Conservation (phyloP, 176 grass and related monocot species). For the Phoenix dactylifera region DNA sequence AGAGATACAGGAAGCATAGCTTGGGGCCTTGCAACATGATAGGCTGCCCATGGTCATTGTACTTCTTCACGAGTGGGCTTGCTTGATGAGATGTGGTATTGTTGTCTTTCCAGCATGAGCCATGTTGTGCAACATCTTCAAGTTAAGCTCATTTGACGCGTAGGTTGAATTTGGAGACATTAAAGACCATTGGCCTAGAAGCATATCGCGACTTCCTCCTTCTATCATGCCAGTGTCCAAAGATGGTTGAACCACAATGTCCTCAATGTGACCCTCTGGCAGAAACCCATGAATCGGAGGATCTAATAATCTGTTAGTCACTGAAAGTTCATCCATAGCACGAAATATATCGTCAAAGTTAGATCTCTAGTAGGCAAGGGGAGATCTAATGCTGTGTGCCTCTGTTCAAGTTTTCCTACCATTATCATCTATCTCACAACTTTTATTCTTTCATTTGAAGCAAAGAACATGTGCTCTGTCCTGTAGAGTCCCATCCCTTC, state of each 20-base stretch:
- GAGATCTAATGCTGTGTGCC: constrained; percentile 68
- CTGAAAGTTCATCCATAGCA: constrained; percentile 87
- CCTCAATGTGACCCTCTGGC: constrained; percentile 79
- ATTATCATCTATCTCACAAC: constrained; percentile 99
- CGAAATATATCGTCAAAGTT: constrained; percentile 96
- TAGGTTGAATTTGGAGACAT: no score
- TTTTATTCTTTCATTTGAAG: constrained; percentile 97
- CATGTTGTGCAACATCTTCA: no score
- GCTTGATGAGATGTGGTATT: no score
- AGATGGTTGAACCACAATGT: constrained; percentile 71
- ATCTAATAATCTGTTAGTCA: constrained; percentile 84
- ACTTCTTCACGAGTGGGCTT: no score
- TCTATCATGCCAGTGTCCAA: constrained; percentile 55
- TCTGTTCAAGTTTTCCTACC: constrained; percentile 64
- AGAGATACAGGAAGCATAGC: no score
- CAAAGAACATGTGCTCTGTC: constrained; percentile 99
- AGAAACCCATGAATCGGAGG: constrained; percentile 91
- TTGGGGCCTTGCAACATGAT: no score
- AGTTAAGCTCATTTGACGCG: no score
- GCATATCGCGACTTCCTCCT: constrained; percentile 35
- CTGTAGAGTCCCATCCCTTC: constrained; percentile 94
- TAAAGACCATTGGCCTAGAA: no score
- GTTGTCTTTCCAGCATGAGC: no score
- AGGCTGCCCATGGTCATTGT: no score
- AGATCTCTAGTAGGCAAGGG: constrained; percentile 92